Base-by-base conservation (phyloP, 2,329 filamentous ascomycete species). In the Clarireedia homoeocarpa region DNA sequence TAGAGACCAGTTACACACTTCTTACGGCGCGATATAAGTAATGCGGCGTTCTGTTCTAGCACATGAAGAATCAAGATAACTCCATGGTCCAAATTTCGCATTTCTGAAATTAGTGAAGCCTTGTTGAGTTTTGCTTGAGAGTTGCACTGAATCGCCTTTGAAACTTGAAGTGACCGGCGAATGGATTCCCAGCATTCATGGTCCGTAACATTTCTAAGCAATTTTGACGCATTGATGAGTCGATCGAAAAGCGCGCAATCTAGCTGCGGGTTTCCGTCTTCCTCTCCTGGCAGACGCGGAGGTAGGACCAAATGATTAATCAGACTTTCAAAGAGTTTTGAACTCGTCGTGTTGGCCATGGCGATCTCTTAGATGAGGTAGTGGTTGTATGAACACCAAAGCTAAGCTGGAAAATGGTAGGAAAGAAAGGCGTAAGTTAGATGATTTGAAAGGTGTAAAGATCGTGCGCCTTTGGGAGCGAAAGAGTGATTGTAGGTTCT, bases 31-130 rank as follows among this genome's bases (percentile, higher is more conserved):
- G 71, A 70, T 27, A 80, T 66, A 1, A 79, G 60, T 4, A 80
- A 52, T 9, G 69, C 77, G 1, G 75, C 73, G 62, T 81, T 80
- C 58, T 80, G 77, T 55, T 75, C 71, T 0, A 65, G 62, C n/a
- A 79, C 58, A 48, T 77, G 69, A 0, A 79, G 53, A 4, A 79
- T 69, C 4, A 80, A 61, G 23, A 71, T 61, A 27, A 70, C 55
- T 7, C 64, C 59, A n/a, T 34, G n/a, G 26, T 65, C 44, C 14
- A 74, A 51, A 20, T 57, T 58, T 14, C 58, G 55, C 20, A 76
- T 64, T 30, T 62, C 65, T 1, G 53, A 55, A 1, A 68, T 39
- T 1, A 75, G 60, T 26, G 64, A 53, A 6, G 20, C 45, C 34
- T 63, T 64, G 2, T 61, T 57, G 3, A 68, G 49, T 20, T 47